Conservation (phyloP, 306 rosid genomes). For the Pyrus communis region DNA sequence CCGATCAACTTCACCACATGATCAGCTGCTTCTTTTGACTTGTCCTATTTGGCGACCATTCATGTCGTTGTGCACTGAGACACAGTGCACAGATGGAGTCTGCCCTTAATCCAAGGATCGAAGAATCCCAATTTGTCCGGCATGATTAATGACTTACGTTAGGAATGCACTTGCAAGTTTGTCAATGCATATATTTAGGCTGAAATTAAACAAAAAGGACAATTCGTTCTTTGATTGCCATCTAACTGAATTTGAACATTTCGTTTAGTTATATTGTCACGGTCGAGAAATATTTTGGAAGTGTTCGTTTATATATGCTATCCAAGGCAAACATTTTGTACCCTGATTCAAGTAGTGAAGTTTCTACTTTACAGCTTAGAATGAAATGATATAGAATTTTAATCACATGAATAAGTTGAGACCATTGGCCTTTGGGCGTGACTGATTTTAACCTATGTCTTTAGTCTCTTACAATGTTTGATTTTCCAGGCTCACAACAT, state of each 20-base stretch:
- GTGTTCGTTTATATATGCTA: neutral
- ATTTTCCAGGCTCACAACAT: too few relatives aligned
- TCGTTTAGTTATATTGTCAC: neutral
- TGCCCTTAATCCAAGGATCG: conserved; percentile 10
- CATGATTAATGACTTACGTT: neutral
- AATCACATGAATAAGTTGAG: neutral
- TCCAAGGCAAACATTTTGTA: neutral
- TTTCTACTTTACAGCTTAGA: too few relatives aligned
- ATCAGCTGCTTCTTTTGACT: neutral
- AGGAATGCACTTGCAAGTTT: conserved; percentile 2
- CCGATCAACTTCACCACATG: neutral
- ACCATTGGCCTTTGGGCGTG: neutral
- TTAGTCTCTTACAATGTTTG: neutral
- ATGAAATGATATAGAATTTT: too few relatives aligned
- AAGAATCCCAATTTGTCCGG: neutral
- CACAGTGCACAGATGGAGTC: neutral
- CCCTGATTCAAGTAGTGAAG: neutral
- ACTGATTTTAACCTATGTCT: neutral
- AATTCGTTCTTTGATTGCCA: neutral
- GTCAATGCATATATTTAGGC: neutral
- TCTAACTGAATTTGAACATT: neutral
- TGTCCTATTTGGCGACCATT: neutral
- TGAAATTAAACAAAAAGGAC: neutral
- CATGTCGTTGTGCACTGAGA: neutral
- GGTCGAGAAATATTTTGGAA: neutral